Base-by-base conservation (phyloP, 805 yeast genomes). In the Zygosaccharomyces kombuchaensis region DNA sequence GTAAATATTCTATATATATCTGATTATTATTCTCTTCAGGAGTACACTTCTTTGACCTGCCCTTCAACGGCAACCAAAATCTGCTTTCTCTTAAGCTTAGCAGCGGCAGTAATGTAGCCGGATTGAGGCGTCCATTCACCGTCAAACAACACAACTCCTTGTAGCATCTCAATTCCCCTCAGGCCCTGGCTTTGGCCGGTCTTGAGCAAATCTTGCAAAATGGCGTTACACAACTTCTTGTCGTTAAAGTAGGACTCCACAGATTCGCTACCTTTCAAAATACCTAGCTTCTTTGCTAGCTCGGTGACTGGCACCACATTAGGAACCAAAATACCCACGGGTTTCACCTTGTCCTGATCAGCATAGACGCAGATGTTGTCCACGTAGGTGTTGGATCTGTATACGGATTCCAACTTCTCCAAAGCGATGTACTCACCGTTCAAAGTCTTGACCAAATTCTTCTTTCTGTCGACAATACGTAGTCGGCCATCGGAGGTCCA, bases 91-190 rank as follows among this genome's bases (percentile, higher is more conserved):
- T 91, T 96, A 60, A 93, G 77, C 71, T 93, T 93, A 70, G 90
- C 97, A 21, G 99, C 99, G 48, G 95, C 82, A 12, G 98, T 89
- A 46, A 91, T 95, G 55, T 72, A 87, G 0, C 96, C 98, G 63
- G 81, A 87, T 68, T 88, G 93, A 35, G 99, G 98, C 34, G 98
- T 93, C 98, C 99, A 93, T 72, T 93, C 99, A 43, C 81, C 91
- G 54, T 87, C 90, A 47, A 81, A 75, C 49, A 93, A 66, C 10
- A 84, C 88, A 50, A 84, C 75, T 55, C 90, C 95, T 53, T 79
- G 80, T 46, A 93, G 63, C 53, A 91, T 73, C 70, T 93, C 98
- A 55, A 88, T 90, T 48, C 96, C 95, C 40, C 68, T 73, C 54
- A 93, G 77, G 8, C 95, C 96, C 64, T 83, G 90, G 14, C 77